Evolutionary conservation across 176 grass and related monocot genomes (phyloP).

Genomic region (Juncus effusus): DNA sequence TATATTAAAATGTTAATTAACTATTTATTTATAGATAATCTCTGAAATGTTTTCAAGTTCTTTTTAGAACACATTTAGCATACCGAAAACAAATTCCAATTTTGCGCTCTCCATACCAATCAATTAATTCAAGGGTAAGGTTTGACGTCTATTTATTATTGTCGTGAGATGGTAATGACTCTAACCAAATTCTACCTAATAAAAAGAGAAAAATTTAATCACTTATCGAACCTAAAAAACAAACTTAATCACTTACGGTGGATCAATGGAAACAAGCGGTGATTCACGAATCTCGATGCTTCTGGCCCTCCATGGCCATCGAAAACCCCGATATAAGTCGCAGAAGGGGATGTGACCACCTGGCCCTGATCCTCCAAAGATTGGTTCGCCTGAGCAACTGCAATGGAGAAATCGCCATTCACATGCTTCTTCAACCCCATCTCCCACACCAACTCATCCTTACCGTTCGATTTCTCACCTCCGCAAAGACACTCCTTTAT

Average conservation of each 20-base stretch:
- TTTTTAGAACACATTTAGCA: too few species aligned
- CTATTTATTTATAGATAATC: too few species aligned
- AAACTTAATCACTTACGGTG: conserved; percentile 15
- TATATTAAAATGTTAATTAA: too few species aligned
- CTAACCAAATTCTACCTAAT: too few species aligned
- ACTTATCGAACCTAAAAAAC: background rate
- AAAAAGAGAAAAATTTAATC: background rate
- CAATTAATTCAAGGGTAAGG: too few species aligned
- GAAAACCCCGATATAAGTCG: conserved; percentile 24
- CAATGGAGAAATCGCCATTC: conserved; percentile 20
- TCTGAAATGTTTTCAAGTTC: too few species aligned
- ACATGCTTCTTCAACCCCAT: conserved; percentile 25
- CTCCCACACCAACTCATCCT: conserved; percentile 19
- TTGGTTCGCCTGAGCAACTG: conserved; percentile 14
- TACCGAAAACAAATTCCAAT: too few species aligned
- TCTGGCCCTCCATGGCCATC: conserved; percentile 26
- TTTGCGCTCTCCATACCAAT: too few species aligned
- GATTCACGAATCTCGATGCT: conserved; percentile 24
- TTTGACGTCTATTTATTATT: too few species aligned
- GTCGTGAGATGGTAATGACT: too few species aligned
- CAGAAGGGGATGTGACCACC: conserved; percentile 17
- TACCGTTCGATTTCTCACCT: background rate
- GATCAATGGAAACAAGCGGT: conserved; percentile 18
- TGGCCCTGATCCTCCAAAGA: conserved; percentile 26
- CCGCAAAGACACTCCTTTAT: background rate